A percentile compares a stretch with the other conserved stretches of the same genome.
These are phyloP conservation scores for Cnidoscolus chayamansa DNA, from an alignment of 441 rosid species.

Conservation along the genomic window DNA sequence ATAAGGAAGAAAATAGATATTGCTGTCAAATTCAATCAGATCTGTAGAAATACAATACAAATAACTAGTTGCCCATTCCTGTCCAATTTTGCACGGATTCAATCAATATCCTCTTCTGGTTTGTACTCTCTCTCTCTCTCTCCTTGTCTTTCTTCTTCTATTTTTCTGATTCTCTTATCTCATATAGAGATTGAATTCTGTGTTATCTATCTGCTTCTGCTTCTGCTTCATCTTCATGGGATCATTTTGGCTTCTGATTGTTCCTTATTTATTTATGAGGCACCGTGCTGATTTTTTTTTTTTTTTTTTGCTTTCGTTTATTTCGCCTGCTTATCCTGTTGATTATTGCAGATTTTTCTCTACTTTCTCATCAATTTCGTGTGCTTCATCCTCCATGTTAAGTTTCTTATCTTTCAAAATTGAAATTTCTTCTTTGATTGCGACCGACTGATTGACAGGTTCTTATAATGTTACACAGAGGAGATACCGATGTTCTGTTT, in stretches of 20 bases:
- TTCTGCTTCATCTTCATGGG: not conserved
- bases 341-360: not conserved
- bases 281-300: not conserved
- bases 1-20: not conserved
- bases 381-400: too few species aligned
- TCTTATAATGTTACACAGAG: not conserved
- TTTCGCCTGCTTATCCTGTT: not conserved
- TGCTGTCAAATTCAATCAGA: not conserved
- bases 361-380: too few species aligned
- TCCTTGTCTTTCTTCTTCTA: not conserved
- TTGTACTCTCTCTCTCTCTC: not conserved
- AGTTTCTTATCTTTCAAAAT: not conserved
- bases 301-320: not conserved
- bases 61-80: slow-evolving; percentile 1
- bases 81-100: slow-evolving; percentile 4
- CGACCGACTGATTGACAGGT: not conserved
- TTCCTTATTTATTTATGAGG: not conserved
- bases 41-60: not conserved
- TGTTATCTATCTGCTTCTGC: not conserved
- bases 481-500: not conserved
- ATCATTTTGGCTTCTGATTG: not conserved
- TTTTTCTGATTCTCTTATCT: not conserved
- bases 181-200: not conserved
- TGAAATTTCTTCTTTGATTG: not conserved
- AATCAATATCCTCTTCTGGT: slow-evolving; percentile 18